Evolutionary conservation across 768 basidiomycete species (phyloP).

Genomic region (Dacryopinax primogenitus): DNA sequence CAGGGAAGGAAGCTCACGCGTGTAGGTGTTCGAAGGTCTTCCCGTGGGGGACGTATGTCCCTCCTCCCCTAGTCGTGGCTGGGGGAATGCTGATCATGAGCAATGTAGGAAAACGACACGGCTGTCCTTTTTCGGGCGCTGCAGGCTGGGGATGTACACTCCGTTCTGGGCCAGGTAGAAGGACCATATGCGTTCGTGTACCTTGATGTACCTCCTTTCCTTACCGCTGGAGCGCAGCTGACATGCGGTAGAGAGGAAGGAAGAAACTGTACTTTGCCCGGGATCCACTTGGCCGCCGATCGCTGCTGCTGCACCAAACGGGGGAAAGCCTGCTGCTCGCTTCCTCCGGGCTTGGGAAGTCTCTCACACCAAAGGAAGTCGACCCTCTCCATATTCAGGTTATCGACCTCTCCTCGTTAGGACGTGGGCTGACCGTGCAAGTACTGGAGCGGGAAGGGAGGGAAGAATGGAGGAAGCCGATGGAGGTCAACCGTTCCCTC

Average conservation of each 20-base stretch:
- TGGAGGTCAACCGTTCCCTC: constrained; percentile 19
- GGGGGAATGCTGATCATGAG: constrained; percentile 12
- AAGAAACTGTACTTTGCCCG: constrained; percentile 55
- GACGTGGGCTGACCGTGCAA: no score
- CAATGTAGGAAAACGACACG: constrained; percentile 54
- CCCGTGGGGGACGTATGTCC: constrained; percentile 21
- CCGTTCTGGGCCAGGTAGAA: constrained; percentile 52
- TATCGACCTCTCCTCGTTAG: neutral
- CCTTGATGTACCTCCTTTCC: constrained; percentile 42
- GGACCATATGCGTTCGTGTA: constrained; percentile 83
- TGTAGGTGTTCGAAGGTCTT: constrained; percentile 24
- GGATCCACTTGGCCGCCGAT: constrained; percentile 76
- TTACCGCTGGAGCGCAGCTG: neutral
- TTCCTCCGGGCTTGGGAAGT: constrained; percentile 22
- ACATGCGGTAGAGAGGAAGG: constrained; percentile 15
- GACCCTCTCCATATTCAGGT: neutral
- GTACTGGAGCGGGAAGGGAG: neutral
- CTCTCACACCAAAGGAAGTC: constrained; percentile 9
- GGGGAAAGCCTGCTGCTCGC: constrained; percentile 17
- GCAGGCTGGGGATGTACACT: constrained; percentile 23
- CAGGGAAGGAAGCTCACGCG: constrained; percentile 8
- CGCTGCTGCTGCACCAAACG: constrained; percentile 53
- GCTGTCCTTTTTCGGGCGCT: constrained; percentile 35
- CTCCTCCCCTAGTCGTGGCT: neutral
- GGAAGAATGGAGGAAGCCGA: neutral